Base-by-base conservation (phyloP, 352 stramenopile genomes). In the Saprolegnia parasitica region DNA sequence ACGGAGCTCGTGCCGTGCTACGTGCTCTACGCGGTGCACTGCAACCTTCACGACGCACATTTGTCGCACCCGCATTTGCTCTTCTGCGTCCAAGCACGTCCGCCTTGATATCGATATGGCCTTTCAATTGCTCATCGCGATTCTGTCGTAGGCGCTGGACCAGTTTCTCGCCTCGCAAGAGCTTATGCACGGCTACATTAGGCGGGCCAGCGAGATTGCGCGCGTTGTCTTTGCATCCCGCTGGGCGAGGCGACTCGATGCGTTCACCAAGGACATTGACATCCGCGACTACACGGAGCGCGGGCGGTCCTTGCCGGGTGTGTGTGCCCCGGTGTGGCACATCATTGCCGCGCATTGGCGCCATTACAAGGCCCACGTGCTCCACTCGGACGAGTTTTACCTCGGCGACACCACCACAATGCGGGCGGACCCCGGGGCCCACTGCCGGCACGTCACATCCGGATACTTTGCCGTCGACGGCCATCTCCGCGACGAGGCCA, bases 1-100 rank as follows among this genome's bases (percentile, higher is more conserved):
- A 87, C 81, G 47, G 86, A 93, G 56, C 21, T 80, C 20, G 73
- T 79, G 8, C 83, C 84, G 13, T 92, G 83, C 62, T 93, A 84
- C 81, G 58, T 85, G 10, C 72, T 71, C 23, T 72, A 76, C 13
- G 37, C 68, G 8, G 74, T 55, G n/a, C 52, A 60, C 13, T 93
- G 84, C 46, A 47, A 60, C 18, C 68, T 91, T 13, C 83, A 91
- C 50, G 32, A 18, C 0, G 61, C 74, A 5, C n/a, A 65, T 0
- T 74, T 84, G 16, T 67, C 49, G 26, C 74, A 81, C 21, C 84
- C 86, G 1, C 86, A 90, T 74, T 61, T 95, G 62, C 72, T 91
- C 13, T 91, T 92, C 60, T 89, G 79, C 39, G 71, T 92, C 16
- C 84, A 93, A 68, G 78, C 75, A 26, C 29, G 29, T 35, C 29